A percentile compares a stretch with the other conserved stretches of the same genome.
Conservation (phyloP, 257 asterid genomes). For the Rhazya stricta region DNA sequence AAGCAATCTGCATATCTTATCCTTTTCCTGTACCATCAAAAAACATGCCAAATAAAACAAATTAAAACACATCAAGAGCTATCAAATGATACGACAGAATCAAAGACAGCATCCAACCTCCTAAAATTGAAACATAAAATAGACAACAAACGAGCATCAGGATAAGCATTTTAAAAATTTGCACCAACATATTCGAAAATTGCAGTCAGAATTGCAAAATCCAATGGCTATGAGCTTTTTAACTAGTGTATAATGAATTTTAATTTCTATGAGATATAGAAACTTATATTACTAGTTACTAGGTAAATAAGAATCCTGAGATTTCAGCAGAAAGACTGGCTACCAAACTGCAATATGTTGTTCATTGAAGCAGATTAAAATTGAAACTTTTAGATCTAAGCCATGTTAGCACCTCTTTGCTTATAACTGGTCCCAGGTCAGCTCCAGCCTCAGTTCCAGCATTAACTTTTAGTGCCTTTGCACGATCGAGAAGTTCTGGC, state of each 20-base stretch:
- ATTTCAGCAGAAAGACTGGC: too few relatives aligned
- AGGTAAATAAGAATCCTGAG: not conserved
- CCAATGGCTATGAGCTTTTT: not conserved
- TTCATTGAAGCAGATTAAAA: not conserved
- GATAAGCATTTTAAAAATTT: not conserved
- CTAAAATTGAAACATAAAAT: not conserved
- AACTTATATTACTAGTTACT: not conserved
- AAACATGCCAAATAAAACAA: constrained; percentile 10
- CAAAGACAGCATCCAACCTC: not conserved
- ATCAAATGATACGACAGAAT: not conserved
- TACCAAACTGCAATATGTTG: not conserved
- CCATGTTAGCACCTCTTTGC: constrained; percentile 34
- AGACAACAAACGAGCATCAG: too few relatives aligned
- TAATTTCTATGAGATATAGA: not conserved
- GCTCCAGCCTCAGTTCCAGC: constrained; percentile 45
- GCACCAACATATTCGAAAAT: not conserved
- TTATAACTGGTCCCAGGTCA: constrained; percentile 42
- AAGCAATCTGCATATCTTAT: constrained; percentile 35
- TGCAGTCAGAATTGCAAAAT: not conserved
- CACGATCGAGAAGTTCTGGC: constrained; percentile 33
- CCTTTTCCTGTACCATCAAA: constrained; percentile 32
- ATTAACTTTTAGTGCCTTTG: constrained; percentile 35
- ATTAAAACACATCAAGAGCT: constrained; percentile 1
- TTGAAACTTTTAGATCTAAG: not conserved
- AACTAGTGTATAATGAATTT: not conserved